phyloP scores from a whole-genome alignment of 306 rosid genomes.

The Carpinus viminea region DNA sequence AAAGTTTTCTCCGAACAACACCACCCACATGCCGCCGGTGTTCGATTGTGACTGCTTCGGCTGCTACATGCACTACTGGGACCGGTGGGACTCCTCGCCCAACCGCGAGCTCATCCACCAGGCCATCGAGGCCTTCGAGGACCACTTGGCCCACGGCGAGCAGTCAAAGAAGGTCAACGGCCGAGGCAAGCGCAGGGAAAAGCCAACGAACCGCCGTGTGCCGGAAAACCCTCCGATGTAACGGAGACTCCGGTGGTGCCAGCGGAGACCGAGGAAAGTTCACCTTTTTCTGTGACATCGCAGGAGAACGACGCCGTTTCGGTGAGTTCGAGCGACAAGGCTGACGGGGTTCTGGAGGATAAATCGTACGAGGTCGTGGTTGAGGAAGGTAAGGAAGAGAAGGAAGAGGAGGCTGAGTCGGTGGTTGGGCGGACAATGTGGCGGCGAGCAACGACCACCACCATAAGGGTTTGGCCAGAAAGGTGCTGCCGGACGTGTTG shows the following conservation, averaged over 20 bases:
- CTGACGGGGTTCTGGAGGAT: neutral
- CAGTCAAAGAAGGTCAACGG: slow-evolving; percentile 33
- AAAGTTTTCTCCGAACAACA: neutral
- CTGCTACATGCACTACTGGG: slow-evolving; percentile 66
- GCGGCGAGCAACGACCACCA: slow-evolving; percentile 41
- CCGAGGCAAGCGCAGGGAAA: slow-evolving; percentile 40
- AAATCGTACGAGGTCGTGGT: neutral
- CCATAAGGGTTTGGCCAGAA: slow-evolving; percentile 63
- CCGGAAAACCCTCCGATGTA: neutral
- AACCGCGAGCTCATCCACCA: slow-evolving; percentile 63
- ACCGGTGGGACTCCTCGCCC: slow-evolving; percentile 61
- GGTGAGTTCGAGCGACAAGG: slow-evolving; percentile 5
- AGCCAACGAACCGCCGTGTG: slow-evolving; percentile 24
- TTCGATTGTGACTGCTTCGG: slow-evolving; percentile 60
- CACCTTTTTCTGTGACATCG: neutral
- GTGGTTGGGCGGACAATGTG: slow-evolving; percentile 9
- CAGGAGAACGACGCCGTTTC: slow-evolving; percentile 9
- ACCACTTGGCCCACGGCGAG: slow-evolving; percentile 47
- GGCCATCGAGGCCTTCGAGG: slow-evolving; percentile 70
- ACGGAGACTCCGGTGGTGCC: neutral
- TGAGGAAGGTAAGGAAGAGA: neutral
- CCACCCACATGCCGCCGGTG: slow-evolving; percentile 38
- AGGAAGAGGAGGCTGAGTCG: slow-evolving; percentile 20
- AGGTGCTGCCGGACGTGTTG: slow-evolving; percentile 75
- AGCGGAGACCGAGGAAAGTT: neutral